These are phyloP conservation scores for Vanilla planifolia DNA, from an alignment of 106 monocot genomes.

Conservation along the genomic window DNA sequence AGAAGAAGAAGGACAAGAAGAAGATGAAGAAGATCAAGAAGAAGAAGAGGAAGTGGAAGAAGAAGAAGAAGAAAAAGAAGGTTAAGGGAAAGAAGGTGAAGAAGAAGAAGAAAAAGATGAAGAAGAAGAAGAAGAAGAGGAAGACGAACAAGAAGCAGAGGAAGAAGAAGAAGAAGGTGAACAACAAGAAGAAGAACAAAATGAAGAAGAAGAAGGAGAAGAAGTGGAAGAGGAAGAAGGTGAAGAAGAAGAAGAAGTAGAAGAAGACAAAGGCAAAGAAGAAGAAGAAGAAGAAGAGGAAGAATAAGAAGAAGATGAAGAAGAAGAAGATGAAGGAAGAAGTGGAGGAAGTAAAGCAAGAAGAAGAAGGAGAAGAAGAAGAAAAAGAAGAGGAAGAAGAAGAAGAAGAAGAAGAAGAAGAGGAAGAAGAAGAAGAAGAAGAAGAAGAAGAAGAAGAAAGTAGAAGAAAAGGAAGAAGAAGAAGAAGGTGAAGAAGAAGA, in stretches of 20 bases:
- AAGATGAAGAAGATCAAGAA: neutral
- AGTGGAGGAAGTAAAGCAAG: neutral
- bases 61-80: no score
- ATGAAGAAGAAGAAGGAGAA: no score
- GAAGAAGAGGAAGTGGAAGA: neutral
- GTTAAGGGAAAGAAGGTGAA: no score
- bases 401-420: neutral
- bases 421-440: neutral
- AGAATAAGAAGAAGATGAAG: no score
- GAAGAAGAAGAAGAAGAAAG: neutral
- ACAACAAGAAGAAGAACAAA: no score
- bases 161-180: no score
- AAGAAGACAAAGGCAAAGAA: neutral
- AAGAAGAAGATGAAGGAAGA: no score
- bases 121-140: no score
- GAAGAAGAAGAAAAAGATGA: no score
- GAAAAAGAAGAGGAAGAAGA: neutral
- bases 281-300: neutral
- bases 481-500: neutral
- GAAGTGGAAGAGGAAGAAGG: neutral
- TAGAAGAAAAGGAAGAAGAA: no score
- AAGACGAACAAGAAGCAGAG: no score
- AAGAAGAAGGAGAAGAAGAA: neutral
- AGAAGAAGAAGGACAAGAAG: no score
- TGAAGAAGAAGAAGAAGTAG: neutral